Percentiles rank a stretch among this genome's conserved stretches.
Conservation (phyloP, 805 yeast species). For the Ogataea paradorogensis region DNA sequence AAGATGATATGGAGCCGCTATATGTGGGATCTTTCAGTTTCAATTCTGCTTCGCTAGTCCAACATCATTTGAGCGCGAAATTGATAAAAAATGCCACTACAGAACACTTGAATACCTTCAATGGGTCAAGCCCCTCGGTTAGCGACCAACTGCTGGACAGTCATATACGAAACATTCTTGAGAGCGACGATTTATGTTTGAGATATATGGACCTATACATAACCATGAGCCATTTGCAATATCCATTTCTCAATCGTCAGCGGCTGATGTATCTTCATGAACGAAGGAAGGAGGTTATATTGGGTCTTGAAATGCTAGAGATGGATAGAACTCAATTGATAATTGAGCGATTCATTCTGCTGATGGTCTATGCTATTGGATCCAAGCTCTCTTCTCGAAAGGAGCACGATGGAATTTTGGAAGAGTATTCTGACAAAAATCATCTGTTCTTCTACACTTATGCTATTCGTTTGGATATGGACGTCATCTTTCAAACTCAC, state of each 20-base stretch:
- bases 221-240: conserved; percentile 8
- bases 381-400: conserved; percentile 7
- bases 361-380: conserved; percentile 17
- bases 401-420: not conserved
- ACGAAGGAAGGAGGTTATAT: conserved; percentile 6
- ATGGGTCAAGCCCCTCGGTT: not conserved
- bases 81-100: not conserved
- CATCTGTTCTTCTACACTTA: conserved; percentile 9
- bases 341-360: conserved; percentile 10
- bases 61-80: conserved; percentile 1
- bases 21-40: conserved; percentile 17
- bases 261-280: conserved; percentile 6
- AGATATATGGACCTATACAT: conserved; percentile 8
- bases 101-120: too few species aligned
- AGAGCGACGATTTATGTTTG: conserved; percentile 1
- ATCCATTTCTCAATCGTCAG: conserved; percentile 11
- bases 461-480: conserved; percentile 8
- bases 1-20: conserved; percentile 18
- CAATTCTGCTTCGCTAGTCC: conserved; percentile 15
- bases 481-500: conserved; percentile 7
- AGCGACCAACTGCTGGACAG: not conserved
- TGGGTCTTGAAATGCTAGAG: not conserved
- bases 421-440: conserved; percentile 1
- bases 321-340: conserved; percentile 1
- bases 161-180: conserved; percentile 4